These are phyloP conservation scores for Arthroderma uncinatum DNA, from an alignment of 2,329 filamentous ascomycete genomes.

Conservation along the genomic window DNA sequence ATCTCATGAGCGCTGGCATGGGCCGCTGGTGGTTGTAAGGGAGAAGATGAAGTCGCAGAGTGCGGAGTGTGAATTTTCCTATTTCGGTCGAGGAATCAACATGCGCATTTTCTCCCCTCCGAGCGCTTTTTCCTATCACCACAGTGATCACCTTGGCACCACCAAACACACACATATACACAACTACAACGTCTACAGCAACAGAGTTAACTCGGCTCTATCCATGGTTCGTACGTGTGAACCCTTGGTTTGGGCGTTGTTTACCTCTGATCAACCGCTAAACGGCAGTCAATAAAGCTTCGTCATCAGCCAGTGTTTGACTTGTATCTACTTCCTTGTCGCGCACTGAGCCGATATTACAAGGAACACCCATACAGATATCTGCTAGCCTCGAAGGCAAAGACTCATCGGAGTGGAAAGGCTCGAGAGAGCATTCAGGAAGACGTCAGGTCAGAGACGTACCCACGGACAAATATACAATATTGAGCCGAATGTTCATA, in stretches of 20 bases:
- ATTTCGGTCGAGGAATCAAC: neutral
- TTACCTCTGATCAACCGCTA: neutral
- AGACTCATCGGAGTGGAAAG: no score
- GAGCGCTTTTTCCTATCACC: neutral
- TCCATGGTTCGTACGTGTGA: neutral
- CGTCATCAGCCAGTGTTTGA: neutral
- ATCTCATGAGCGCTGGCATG: neutral
- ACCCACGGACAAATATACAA: neutral
- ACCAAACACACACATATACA: no score
- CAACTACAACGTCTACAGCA: no score
- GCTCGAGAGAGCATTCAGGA: no score
- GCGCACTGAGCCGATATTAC: neutral
- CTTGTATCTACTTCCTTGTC: neutral
- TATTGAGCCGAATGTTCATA: neutral
- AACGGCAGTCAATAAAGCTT: neutral
- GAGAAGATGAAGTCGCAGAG: neutral
- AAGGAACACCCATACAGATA: neutral
- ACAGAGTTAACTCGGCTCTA: neutral
- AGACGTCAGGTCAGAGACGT: no score
- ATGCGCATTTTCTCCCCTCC: neutral
- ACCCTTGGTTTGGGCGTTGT: neutral
- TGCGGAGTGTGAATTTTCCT: neutral
- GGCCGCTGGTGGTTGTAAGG: neutral
- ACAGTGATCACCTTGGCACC: neutral
- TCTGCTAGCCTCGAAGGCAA: no score